Percentiles rank a stretch among this genome's conserved stretches.
phyloP scores from a whole-genome alignment of 2,329 filamentous ascomycete genomes.

The Phialophora expanda region DNA sequence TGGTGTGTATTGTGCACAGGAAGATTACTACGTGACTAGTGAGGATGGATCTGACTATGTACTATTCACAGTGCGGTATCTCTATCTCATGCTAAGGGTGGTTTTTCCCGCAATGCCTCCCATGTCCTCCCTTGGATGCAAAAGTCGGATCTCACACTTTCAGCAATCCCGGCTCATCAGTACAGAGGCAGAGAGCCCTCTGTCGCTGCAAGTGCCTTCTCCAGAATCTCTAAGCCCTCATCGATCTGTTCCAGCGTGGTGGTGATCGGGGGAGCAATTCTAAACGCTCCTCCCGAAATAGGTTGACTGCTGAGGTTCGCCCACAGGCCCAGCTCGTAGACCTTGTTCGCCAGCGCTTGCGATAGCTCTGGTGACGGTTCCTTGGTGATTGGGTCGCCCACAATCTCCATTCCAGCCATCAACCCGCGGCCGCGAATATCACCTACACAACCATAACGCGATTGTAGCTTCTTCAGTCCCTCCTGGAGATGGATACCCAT shows the following conservation, averaged over 20 bases:
- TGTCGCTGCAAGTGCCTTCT: constrained; percentile 7
- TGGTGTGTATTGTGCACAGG: not conserved
- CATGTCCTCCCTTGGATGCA: not conserved
- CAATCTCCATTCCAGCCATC: constrained; percentile 65
- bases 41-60: constrained; percentile 4
- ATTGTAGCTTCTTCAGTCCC: constrained; percentile 54
- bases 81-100: constrained; percentile 13
- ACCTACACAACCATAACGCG: constrained; percentile 65
- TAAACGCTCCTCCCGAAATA: constrained; percentile 60
- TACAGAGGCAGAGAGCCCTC: constrained; percentile 3
- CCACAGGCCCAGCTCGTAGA: constrained; percentile 56
- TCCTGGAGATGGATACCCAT: constrained; percentile 55
- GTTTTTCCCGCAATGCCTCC: constrained; percentile 4
- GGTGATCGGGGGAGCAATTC: constrained; percentile 60
- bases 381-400: constrained; percentile 57
- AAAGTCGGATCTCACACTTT: too few relatives aligned
- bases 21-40: not conserved
- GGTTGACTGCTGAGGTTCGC: constrained; percentile 59
- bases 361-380: constrained; percentile 56
- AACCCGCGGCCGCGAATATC: constrained; percentile 65
- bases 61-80: not conserved
- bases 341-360: constrained; percentile 52
- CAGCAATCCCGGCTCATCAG: not conserved
- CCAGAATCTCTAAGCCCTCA: constrained; percentile 21
- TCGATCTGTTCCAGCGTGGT: constrained; percentile 20